Conservation (phyloP, 805 yeast species). For the Nakazawaea populi region DNA sequence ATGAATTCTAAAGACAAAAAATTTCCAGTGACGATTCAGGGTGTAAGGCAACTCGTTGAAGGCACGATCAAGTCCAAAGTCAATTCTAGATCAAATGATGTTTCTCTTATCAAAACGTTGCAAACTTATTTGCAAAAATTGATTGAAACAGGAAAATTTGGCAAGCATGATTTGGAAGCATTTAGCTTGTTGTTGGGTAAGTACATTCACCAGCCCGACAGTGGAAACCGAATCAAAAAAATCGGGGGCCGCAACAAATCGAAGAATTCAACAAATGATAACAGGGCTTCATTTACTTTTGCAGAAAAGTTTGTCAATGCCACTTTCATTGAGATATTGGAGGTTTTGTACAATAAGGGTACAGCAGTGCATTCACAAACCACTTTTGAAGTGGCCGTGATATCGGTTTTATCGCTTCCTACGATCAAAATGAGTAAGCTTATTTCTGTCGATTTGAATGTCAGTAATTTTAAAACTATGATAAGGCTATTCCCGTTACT, state of each 20-base stretch:
- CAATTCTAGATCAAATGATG: conserved; percentile 44
- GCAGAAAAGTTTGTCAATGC: conserved; percentile 48
- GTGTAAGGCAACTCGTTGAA: conserved; percentile 47
- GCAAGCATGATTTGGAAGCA: conserved; percentile 36
- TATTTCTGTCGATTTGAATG: conserved; percentile 37
- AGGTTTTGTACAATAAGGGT: conserved; percentile 52
- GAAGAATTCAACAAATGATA: conserved; percentile 2
- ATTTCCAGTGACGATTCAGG: conserved; percentile 22
- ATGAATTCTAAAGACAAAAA: conserved; percentile 22
- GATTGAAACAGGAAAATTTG: conserved; percentile 42
- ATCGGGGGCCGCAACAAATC: neutral
- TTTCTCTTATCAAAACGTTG: conserved; percentile 36
- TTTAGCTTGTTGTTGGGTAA: conserved; percentile 41
- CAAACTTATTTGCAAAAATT: conserved; percentile 47
- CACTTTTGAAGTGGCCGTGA: conserved; percentile 42
- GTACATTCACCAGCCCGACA: conserved; percentile 3
- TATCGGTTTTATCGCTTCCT: conserved; percentile 47
- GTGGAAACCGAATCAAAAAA: conserved; percentile 14
- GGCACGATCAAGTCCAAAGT: conserved; percentile 45
- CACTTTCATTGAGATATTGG: conserved; percentile 56
- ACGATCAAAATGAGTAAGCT: conserved; percentile 34
- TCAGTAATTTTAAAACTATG: conserved; percentile 36
- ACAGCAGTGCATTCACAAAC: conserved; percentile 40
- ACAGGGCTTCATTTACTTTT: conserved; percentile 25
- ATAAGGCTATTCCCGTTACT: conserved; percentile 44